Percentiles rank a stretch among this genome's conserved stretches.
Conservation (phyloP, 2,329 filamentous ascomycete genomes). For the Colletotrichum lupini region DNA sequence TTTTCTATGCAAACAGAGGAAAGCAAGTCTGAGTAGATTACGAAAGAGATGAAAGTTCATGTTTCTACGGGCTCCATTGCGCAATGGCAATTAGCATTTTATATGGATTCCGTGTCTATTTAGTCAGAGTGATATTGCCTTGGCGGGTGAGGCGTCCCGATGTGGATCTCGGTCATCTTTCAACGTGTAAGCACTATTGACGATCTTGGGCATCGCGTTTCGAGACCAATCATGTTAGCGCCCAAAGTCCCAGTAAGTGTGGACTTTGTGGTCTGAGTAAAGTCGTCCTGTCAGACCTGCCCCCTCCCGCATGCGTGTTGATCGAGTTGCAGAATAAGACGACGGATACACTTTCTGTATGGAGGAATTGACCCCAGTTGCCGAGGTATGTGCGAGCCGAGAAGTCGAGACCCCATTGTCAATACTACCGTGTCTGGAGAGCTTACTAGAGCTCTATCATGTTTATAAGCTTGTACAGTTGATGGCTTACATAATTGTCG, state of each 20-base stretch:
- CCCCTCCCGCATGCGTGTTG: background rate
- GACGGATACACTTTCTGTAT: background rate
- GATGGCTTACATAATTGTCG: background rate
- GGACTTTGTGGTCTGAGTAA: background rate
- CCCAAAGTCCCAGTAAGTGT: background rate
- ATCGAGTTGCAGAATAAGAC: background rate
- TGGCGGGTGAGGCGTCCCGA: background rate
- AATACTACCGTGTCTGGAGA: background rate
- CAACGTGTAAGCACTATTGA: background rate
- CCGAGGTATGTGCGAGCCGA: background rate
- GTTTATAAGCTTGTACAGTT: background rate
- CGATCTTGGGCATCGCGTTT: background rate
- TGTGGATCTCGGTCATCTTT: background rate
- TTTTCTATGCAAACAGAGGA: background rate
- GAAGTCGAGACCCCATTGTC: background rate
- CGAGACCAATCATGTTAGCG: background rate
- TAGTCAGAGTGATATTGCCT: background rate
- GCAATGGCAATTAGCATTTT: too few relatives aligned
- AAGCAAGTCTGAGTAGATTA: background rate
- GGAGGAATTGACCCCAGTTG: background rate
- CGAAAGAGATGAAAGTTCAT: too few relatives aligned
- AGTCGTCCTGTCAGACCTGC: background rate
- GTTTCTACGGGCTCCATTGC: background rate
- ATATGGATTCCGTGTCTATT: background rate
- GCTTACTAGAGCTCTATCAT: background rate